Evolutionary conservation across 768 basidiomycete genomes (phyloP).

Genomic region (Boletales sp.): DNA sequence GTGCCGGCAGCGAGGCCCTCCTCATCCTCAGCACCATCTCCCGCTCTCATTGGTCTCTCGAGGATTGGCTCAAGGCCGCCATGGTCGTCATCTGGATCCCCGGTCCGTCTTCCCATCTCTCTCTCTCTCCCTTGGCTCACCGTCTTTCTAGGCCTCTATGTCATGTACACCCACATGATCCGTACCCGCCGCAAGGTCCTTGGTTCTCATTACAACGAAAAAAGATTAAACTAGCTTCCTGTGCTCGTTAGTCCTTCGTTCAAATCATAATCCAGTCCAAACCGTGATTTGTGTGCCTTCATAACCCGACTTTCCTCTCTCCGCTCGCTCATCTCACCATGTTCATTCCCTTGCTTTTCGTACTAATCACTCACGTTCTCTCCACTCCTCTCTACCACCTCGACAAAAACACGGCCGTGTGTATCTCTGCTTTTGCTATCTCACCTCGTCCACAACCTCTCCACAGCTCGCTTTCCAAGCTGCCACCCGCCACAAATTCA

Average conservation of each 20-base stretch:
- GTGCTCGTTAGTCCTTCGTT: too few species aligned
- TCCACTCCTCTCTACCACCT: not conserved
- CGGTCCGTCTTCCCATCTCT: conserved; percentile 43
- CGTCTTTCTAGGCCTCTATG: conserved; percentile 40
- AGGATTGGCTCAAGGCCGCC: conserved; percentile 54
- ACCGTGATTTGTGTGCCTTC: too few species aligned
- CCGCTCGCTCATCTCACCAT: too few species aligned
- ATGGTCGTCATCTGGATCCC: conserved; percentile 89
- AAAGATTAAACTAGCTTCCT: too few species aligned
- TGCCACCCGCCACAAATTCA: conserved; percentile 14
- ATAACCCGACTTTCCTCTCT: too few species aligned
- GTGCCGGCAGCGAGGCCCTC: conserved; percentile 87
- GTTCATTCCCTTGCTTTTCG: too few species aligned
- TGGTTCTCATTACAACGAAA: conserved; percentile 26
- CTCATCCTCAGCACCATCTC: conserved; percentile 76
- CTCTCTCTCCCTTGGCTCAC: not conserved
- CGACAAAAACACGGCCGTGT: conserved; percentile 7
- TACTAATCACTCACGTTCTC: too few species aligned
- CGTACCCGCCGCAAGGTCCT: conserved; percentile 53
- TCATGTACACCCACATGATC: conserved; percentile 60
- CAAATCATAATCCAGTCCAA: too few species aligned
- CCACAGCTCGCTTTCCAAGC: conserved; percentile 14
- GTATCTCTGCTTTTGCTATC: not conserved
- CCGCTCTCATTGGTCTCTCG: conserved; percentile 47
- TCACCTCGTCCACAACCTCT: not conserved